These are phyloP conservation scores for Acephala macrosclerotiorum DNA, from an alignment of 2,329 filamentous ascomycete genomes.

Conservation along the genomic window DNA sequence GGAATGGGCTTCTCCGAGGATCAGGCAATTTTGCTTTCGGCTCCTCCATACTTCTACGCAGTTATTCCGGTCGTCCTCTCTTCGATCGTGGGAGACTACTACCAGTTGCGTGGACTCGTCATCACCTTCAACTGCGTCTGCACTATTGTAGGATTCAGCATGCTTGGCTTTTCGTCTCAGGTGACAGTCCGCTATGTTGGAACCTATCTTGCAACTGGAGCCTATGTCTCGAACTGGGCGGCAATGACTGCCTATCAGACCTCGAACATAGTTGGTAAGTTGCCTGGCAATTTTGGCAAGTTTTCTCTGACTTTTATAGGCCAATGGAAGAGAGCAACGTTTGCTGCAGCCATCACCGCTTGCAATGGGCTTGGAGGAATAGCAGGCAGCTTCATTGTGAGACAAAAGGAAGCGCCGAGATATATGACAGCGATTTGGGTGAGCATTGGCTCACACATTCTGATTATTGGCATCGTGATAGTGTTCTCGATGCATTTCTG, in stretches of 20 bases:
- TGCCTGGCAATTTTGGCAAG: no score
- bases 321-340: conserved; percentile 88
- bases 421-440: conserved; percentile 74
- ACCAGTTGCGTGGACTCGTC: conserved; percentile 48
- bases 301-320: conserved; percentile 43
- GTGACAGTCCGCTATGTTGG: conserved; percentile 43
- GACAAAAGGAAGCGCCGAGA: conserved; percentile 64
- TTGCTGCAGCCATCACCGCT: conserved; percentile 77
- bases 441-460: conserved; percentile 68
- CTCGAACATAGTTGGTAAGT: conserved; percentile 76
- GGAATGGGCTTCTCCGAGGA: conserved; percentile 62
- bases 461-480: conserved; percentile 61
- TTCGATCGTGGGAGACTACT: conserved; percentile 66
- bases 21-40: conserved; percentile 60
- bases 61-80: conserved; percentile 54
- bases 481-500: conserved; percentile 62
- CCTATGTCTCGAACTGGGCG: conserved; percentile 82
- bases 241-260: conserved; percentile 80
- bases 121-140: conserved; percentile 43
- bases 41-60: conserved; percentile 59
- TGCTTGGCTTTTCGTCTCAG: conserved; percentile 41
- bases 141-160: conserved; percentile 40
- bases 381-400: conserved; percentile 72
- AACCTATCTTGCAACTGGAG: conserved; percentile 63
- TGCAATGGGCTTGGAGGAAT: conserved; percentile 85